phyloP scores from a whole-genome alignment of 352 stramenopile genomes.

The Phytophthora sp. region DNA sequence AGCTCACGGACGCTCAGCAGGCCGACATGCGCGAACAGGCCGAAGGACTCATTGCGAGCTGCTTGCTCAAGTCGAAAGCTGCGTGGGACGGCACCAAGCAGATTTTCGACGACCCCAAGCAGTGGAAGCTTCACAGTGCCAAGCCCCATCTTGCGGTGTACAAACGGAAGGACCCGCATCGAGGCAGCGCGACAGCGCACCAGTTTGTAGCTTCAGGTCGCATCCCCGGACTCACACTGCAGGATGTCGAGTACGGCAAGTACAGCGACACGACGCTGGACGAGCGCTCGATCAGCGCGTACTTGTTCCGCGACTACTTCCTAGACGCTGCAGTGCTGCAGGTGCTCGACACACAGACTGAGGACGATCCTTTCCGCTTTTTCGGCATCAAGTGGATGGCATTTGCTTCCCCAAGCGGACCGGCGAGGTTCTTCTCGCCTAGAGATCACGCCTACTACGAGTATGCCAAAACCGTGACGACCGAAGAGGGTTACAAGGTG shows the following conservation, averaged over 20 bases:
- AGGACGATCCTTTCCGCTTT: conserved; percentile 70
- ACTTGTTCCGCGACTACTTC: conserved; percentile 68
- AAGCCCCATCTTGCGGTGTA: conserved; percentile 64
- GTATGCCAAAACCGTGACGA: conserved; percentile 57
- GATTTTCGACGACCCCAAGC: conserved; percentile 64
- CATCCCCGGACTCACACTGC: conserved; percentile 58
- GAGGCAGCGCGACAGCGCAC: conserved; percentile 23
- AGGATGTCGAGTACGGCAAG: conserved; percentile 72
- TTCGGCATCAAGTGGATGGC: conserved; percentile 84
- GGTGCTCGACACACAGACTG: conserved; percentile 60
- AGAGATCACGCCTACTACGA: conserved; percentile 71
- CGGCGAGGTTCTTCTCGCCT: conserved; percentile 55
- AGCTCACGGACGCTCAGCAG: conserved; percentile 36
- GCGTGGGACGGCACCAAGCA: conserved; percentile 65
- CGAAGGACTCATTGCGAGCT: conserved; percentile 43
- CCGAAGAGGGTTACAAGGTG: conserved; percentile 50
- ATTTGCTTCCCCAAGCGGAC: conserved; percentile 42
- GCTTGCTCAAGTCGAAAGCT: conserved; percentile 48
- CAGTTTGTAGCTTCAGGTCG: conserved; percentile 65
- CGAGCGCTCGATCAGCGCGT: conserved; percentile 62
- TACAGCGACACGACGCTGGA: conserved; percentile 76
- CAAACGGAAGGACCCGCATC: conserved; percentile 35
- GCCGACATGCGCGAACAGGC: conserved; percentile 35
- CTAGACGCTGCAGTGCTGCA: conserved; percentile 74
- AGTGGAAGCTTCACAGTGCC: conserved; percentile 68